These are phyloP conservation scores for Oldenlandia corymbosa DNA, from an alignment of 257 asterid genomes.

Conservation along the genomic window DNA sequence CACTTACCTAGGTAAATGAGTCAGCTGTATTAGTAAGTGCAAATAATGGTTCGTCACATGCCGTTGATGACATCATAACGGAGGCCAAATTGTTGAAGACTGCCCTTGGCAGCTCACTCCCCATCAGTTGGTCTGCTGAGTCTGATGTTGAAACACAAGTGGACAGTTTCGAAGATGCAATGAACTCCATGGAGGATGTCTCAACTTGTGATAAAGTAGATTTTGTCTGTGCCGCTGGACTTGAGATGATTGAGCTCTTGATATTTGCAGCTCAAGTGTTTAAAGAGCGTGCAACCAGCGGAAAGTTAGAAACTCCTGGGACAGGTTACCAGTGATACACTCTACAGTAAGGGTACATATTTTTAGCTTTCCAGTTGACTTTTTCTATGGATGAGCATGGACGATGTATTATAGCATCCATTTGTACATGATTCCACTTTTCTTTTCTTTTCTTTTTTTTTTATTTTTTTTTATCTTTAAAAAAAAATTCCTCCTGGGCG, in stretches of 20 bases:
- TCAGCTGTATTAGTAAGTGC: constrained; percentile 23
- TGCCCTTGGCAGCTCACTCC: constrained; percentile 83
- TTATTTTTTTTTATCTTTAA: too few relatives aligned
- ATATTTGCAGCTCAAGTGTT: constrained; percentile 53
- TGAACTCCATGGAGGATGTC: constrained; percentile 10
- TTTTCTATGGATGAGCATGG: background rate
- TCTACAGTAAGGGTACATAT: background rate
- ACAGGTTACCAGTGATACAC: background rate
- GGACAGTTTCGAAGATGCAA: constrained; percentile 22
- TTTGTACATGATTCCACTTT: background rate
- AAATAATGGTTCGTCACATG: constrained; percentile 20
- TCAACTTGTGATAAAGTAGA: constrained; percentile 39
- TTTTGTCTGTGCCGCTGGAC: constrained; percentile 84
- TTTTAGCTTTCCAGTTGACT: background rate
- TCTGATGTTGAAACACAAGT: constrained; percentile 24
- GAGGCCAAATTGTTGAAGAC: constrained; percentile 75
- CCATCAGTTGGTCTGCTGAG: constrained; percentile 69
- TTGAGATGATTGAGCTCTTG: constrained; percentile 91
- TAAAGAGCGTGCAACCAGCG: constrained; percentile 29
- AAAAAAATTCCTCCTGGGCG: too few relatives aligned
- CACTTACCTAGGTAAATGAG: constrained; percentile 40
- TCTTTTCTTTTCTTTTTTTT: too few relatives aligned
- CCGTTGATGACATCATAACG: constrained; percentile 39
- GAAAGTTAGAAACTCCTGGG: constrained; percentile 1
- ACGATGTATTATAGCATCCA: background rate